Base-by-base conservation (phyloP, 2,329 filamentous ascomycete genomes). In the Penicillium sp. region DNA sequence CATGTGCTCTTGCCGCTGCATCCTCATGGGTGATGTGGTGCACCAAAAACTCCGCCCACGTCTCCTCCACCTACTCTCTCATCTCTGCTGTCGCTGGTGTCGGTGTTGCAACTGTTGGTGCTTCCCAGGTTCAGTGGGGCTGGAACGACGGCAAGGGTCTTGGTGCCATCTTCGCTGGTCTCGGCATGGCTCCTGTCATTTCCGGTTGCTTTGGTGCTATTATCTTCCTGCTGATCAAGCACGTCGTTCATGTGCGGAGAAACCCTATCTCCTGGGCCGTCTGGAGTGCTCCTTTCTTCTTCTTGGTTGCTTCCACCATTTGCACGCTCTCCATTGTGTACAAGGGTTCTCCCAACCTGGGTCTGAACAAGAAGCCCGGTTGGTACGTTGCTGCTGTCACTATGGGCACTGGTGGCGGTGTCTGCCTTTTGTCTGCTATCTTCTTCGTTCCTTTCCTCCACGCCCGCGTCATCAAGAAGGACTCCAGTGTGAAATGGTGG, bases 281-380 rank as follows among this genome's bases (percentile, higher is more conserved):
- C 54, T 91, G 81, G 77, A 87, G 83, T 51, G 86, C 88, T 2
- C 89, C 89, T 10, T 85, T 89, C 77, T 92, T 87, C 78, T 92
- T 92, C 82, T 84, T 91, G 56, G 84, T 92, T 58, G 88, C 89
- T 56, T 87, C 82, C 55, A 90, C 87, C 58, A 77, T 92, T 68
- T 90, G 88, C 77, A 89, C 89, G 0, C 81, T 93, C 6, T 90
- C 87, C 43, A 86, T 93, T 67, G 89, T 92, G 65, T 91, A 90
- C 83, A 91, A 92, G 81, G 89, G 89, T 33, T 90, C 89, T 10
- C 88, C 89, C 25, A 86, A 80, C 58, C 82, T 90, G 31, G 81
- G 82, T 23, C 78, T 90, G 29, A 80, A 77, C 77, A 84, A 87
- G 58, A 73, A 73, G 66, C 86, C 89, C 2, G 73, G 75, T 9